Evolutionary conservation across 306 rosid species (phyloP), one percentile per base, ranked within the genome.

Genomic region (Hippophae rhamnoides): DNA sequence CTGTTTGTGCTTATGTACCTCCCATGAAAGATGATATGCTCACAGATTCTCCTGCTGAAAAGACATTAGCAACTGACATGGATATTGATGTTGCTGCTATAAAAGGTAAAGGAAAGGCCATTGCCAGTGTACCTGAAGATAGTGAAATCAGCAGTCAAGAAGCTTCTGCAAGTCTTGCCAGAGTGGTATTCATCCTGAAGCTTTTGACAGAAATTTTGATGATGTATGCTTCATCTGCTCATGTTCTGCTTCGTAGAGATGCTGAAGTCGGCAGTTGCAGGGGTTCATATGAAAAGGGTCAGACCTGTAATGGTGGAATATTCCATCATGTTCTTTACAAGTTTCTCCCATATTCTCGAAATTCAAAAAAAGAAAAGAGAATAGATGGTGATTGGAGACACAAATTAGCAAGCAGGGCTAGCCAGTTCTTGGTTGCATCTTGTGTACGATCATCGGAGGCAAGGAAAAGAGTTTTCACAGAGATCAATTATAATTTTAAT

Each of bases 391-490:
- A 87, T 72, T 90, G 97, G 97, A 85, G 87, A 81, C 97, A 90
- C 81, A 90, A 90, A 74, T 78, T 90, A 69, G 97, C 95, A 76
- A 83, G 77, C 69, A 79, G 96, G 72, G 90, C 92, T 41, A 87
- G 82, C 67, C 96, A 87, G 74, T 87, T 90, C 71, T 49, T 90
- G 76, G 97, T 90, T 52, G 96, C 96, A 64, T 84, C 94, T 7
- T 85, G 90, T 73, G 96, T 90, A 66, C 97, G 97, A 58, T 90
- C 97, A 52, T 67, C 89, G 13, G 97, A 90, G 84, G 94, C 95
- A 70, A 90, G 97, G 76, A 82, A 43, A 69, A 82, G 97, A 78
- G 74, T 87, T 67, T 90, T 87, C 66, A 76, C 76, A 5, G 97
- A 90, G 83, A 81, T 90, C 69, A 68, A 73, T 73, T 71, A 57